Evolutionary conservation across 257 asterid genomes (phyloP).

Genomic region (Nicotiana paniculata): DNA sequence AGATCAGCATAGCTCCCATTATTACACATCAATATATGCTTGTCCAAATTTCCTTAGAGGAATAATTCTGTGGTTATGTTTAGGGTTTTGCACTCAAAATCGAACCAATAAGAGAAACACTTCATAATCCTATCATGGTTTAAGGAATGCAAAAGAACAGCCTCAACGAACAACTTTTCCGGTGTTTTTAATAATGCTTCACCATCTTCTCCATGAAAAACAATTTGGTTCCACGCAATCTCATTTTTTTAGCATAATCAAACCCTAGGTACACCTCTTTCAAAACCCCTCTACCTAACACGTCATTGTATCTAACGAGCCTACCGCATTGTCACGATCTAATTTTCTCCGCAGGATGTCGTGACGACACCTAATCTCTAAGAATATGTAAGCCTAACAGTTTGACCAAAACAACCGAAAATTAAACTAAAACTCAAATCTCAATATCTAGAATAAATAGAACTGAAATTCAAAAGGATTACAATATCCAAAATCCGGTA

Average conservation of each 20-base stretch:
- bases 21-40: background rate
- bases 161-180: conserved; percentile 20
- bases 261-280: conserved; percentile 13
- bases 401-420: too few species aligned
- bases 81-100: conserved; percentile 10
- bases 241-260: conserved; percentile 16
- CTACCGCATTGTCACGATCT: too few species aligned
- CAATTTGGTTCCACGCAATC: conserved; percentile 36
- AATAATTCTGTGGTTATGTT: conserved; percentile 35
- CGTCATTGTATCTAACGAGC: too few species aligned
- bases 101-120: conserved; percentile 35
- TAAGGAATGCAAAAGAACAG: conserved; percentile 22
- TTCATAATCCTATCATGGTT: conserved; percentile 33
- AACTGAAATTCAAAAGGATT: too few species aligned
- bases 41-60: conserved; percentile 26
- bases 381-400: too few species aligned
- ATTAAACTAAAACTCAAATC: too few species aligned
- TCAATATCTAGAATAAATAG: too few species aligned
- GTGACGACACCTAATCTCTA: too few species aligned
- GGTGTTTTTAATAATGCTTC: background rate
- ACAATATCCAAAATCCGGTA: too few species aligned
- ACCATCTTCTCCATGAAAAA: conserved; percentile 1
- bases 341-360: too few species aligned
- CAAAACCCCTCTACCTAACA: too few species aligned
- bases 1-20: background rate